Percentiles rank a stretch among this genome's conserved stretches.
phyloP scores from a whole-genome alignment of 1,139 yeast species.

The Yamadazyma jaroonii region DNA sequence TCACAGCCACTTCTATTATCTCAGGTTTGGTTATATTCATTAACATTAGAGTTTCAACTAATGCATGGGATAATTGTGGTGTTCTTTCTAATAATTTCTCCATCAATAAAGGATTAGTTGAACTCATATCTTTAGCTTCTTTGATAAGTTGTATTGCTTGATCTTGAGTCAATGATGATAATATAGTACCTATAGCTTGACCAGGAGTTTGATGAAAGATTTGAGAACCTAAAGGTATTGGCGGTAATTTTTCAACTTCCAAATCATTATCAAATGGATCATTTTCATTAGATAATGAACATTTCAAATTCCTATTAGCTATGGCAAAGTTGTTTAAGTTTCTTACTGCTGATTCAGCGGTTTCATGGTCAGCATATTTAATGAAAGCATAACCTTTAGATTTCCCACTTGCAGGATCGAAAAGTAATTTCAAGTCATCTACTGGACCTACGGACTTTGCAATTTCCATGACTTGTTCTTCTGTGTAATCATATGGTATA shows the following conservation, averaged over 20 bases:
- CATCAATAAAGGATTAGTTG: conserved; percentile 61
- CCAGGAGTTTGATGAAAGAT: conserved; percentile 54
- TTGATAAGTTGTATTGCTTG: conserved; percentile 54
- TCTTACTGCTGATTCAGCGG: conserved; percentile 89
- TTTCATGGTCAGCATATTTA: conserved; percentile 70
- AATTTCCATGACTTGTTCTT: conserved; percentile 81
- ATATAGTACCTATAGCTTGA: conserved; percentile 60
- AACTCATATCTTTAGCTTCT: conserved; percentile 65
- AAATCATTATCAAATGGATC: conserved; percentile 17
- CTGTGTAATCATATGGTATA: conserved; percentile 57
- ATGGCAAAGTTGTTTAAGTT: conserved; percentile 78
- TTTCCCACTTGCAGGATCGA: conserved; percentile 86
- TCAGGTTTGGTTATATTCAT: conserved; percentile 57
- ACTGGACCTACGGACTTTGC: conserved; percentile 89
- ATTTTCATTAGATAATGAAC: conserved; percentile 61
- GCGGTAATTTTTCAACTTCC: conserved; percentile 32
- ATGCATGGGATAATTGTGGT: conserved; percentile 79
- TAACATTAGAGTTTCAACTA: conserved; percentile 71
- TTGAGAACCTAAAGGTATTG: conserved; percentile 49
- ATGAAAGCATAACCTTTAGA: conserved; percentile 91
- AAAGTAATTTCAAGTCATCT: conserved; percentile 66
- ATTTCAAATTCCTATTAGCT: conserved; percentile 70
- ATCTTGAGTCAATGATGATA: conserved; percentile 55
- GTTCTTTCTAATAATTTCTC: conserved; percentile 61
- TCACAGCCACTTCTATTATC: conserved; percentile 45